Evolutionary conservation across 2,329 filamentous ascomycete species (phyloP).

Genomic region (Colletotrichum musicola): DNA sequence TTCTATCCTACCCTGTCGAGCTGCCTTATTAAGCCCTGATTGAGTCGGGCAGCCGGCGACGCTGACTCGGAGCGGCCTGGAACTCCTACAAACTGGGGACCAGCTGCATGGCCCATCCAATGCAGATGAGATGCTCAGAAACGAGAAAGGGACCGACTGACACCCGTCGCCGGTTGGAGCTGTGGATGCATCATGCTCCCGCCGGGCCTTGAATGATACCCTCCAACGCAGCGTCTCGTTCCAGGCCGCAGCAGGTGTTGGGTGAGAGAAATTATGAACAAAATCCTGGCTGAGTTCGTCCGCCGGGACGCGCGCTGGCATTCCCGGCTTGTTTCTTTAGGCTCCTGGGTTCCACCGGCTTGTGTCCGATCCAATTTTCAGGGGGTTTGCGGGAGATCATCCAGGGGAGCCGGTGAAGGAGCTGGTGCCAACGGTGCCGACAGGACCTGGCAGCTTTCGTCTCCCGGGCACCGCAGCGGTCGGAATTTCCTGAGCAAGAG

Average conservation of each 20-base stretch:
- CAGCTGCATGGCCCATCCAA: conserved; percentile 1
- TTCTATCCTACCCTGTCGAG: conserved; percentile 22
- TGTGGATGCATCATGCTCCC: not conserved
- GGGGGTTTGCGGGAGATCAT: conserved; percentile 40
- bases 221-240: conserved; percentile 6
- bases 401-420: conserved; percentile 36
- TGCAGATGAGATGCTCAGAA: conserved; percentile 16
- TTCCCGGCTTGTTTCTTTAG: conserved; percentile 38
- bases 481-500: not conserved
- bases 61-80: conserved; percentile 29
- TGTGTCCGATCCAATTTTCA: conserved; percentile 37
- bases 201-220: not conserved
- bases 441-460: conserved; percentile 11
- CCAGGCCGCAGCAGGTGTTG: conserved; percentile 5
- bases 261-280: conserved; percentile 3
- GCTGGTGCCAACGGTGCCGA: conserved; percentile 20
- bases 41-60: conserved; percentile 9
- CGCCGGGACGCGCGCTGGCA: conserved; percentile 29
- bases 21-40: conserved; percentile 29
- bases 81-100: conserved; percentile 12
- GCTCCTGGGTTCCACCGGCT: conserved; percentile 36
- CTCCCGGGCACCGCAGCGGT: conserved; percentile 10
- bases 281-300: conserved; percentile 28
- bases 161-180: conserved; percentile 6
- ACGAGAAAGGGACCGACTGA: not conserved